These are phyloP conservation scores for Allantophomopsis cytisporea DNA, from an alignment of 2,329 filamentous ascomycete species.

Conservation along the genomic window DNA sequence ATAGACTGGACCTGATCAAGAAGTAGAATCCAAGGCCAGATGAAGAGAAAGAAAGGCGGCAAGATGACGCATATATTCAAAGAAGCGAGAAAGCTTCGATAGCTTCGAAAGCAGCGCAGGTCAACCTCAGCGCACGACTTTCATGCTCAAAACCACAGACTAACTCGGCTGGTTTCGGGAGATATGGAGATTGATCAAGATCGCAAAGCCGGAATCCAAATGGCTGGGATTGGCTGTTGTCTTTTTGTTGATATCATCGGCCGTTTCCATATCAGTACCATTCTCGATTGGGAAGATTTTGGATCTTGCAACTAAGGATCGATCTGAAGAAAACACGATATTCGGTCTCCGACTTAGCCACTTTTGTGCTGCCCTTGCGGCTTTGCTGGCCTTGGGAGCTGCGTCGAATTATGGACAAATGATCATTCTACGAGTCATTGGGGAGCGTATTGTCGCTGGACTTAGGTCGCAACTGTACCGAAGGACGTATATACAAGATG, in stretches of 20 bases:
- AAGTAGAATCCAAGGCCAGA: too few species aligned
- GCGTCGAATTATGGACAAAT: slow-evolving; percentile 89
- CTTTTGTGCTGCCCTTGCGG: slow-evolving; percentile 73
- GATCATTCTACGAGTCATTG: slow-evolving; percentile 83
- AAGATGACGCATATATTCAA: slow-evolving; percentile 73
- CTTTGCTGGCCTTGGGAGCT: slow-evolving; percentile 70
- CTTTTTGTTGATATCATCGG: slow-evolving; percentile 78
- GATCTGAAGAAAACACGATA: slow-evolving; percentile 51
- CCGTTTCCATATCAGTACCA: slow-evolving; percentile 90
- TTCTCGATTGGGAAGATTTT: slow-evolving; percentile 95
- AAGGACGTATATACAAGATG: slow-evolving; percentile 90
- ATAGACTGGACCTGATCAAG: too few species aligned
- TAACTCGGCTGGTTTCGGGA: slow-evolving; percentile 54
- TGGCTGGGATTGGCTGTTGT: slow-evolving; percentile 69
- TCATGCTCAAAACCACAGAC: slow-evolving; percentile 55
- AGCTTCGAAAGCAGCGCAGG: slow-evolving; percentile 72
- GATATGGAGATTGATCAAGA: slow-evolving; percentile 76
- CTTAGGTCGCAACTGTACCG: slow-evolving; percentile 83
- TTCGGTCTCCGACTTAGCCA: slow-evolving; percentile 77
- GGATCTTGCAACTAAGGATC: slow-evolving; percentile 71
- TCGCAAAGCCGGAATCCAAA: slow-evolving; percentile 72
- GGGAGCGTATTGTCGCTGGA: slow-evolving; percentile 84
- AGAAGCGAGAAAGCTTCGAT: slow-evolving; percentile 66
- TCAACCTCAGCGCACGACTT: slow-evolving; percentile 79
- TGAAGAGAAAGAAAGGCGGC: too few species aligned